Evolutionary conservation across 768 basidiomycete species (phyloP).

Genomic region (Tulasnella sp.): DNA sequence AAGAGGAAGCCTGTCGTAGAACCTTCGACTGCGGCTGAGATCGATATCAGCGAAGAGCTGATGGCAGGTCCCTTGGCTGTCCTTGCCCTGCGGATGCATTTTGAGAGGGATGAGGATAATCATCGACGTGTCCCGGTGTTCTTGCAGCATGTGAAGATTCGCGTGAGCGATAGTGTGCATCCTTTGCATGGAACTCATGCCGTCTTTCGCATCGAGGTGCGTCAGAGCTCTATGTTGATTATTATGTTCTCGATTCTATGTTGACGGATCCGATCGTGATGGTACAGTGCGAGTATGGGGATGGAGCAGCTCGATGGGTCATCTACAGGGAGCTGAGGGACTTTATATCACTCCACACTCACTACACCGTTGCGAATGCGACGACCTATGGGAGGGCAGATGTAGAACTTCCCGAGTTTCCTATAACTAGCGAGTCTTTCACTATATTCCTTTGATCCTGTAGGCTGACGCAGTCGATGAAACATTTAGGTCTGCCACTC

Average conservation of each 20-base stretch:
- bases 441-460: background rate
- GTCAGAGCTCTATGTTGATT: background rate
- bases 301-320: slow-evolving; percentile 87
- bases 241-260: background rate
- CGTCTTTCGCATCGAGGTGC: slow-evolving; percentile 69
- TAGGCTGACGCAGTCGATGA: background rate
- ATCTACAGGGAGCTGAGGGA: slow-evolving; percentile 89
- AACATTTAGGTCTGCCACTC: slow-evolving; percentile 63
- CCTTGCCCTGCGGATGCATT: slow-evolving; percentile 69
- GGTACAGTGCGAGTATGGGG: slow-evolving; percentile 75
- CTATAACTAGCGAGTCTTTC: slow-evolving; percentile 40
- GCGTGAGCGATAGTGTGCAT: slow-evolving; percentile 76
- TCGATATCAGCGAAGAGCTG: slow-evolving; percentile 74
- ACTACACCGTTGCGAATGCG: slow-evolving; percentile 74
- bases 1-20: background rate
- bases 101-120: slow-evolving; percentile 78
- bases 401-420: slow-evolving; percentile 79
- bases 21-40: slow-evolving; percentile 24
- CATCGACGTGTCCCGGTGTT: slow-evolving; percentile 69
- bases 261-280: background rate
- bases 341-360: slow-evolving; percentile 79
- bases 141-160: slow-evolving; percentile 70
- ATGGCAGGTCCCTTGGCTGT: slow-evolving; percentile 69
- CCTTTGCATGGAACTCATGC: slow-evolving; percentile 65
- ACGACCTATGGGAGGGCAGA: slow-evolving; percentile 51